These are phyloP conservation scores for Atkinsonella texensis DNA, from an alignment of 2,329 filamentous ascomycete genomes.

Conservation along the genomic window DNA sequence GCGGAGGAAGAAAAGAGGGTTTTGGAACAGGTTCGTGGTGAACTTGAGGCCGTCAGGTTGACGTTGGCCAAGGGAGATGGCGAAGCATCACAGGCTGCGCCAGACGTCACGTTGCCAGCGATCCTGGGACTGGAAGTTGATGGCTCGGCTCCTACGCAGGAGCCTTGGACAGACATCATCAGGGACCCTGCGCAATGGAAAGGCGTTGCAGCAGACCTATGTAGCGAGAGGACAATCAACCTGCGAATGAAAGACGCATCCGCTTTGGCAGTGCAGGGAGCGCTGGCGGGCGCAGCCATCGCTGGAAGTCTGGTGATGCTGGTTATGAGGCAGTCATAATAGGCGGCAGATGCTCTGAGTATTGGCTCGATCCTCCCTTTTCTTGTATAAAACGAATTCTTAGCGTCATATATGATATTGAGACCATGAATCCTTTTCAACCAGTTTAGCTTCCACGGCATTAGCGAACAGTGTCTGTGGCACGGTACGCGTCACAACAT, in stretches of 20 bases:
- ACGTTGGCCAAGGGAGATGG: slow-evolving; percentile 16
- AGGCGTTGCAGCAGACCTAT: slow-evolving; percentile 42
- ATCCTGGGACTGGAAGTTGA: not conserved
- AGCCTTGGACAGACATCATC: slow-evolving; percentile 32
- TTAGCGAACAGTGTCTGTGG: not conserved
- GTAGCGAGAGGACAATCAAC: slow-evolving; percentile 51
- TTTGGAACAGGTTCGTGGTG: slow-evolving; percentile 34
- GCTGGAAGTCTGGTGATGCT: slow-evolving; percentile 42
- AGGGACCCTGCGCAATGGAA: slow-evolving; percentile 33
- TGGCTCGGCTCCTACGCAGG: not conserved
- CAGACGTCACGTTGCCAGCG: slow-evolving; percentile 4
- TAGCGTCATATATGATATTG: not conserved
- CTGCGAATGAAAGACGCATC: slow-evolving; percentile 60
- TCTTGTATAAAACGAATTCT: not conserved
- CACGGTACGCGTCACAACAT: too few relatives aligned
- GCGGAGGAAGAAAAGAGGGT: slow-evolving; percentile 61
- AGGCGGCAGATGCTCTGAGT: not conserved
- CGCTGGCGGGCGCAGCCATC: slow-evolving; percentile 51
- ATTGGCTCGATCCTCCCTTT: not conserved
- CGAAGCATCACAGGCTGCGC: slow-evolving; percentile 6
- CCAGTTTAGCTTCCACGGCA: not conserved
- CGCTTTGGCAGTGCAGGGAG: slow-evolving; percentile 55
- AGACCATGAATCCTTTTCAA: not conserved
- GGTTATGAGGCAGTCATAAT: slow-evolving; percentile 23
- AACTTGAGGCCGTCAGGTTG: slow-evolving; percentile 25